phyloP scores from a whole-genome alignment of 208 protist species.

The Trypanosoma congolense region DNA sequence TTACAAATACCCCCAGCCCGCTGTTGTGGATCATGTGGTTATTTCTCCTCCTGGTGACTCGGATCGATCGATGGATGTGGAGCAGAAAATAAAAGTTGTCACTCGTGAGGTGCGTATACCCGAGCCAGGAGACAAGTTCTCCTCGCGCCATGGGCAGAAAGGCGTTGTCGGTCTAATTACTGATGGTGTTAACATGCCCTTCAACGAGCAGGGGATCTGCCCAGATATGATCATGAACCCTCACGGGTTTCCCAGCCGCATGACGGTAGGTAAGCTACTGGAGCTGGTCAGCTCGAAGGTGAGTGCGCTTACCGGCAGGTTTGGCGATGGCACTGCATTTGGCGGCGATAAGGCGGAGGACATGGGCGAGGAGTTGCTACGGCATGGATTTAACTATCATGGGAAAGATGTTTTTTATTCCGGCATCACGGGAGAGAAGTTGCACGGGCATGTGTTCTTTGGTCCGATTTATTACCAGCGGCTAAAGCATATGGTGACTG shows the following conservation, averaged over 20 bases:
- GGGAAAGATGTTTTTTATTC: slow-evolving; percentile 97
- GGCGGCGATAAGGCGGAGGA: slow-evolving; percentile 91
- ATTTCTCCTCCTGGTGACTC: slow-evolving; percentile 84
- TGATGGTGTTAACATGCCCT: slow-evolving; percentile 98
- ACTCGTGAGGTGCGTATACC: slow-evolving; percentile 91
- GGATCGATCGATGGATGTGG: slow-evolving; percentile 77
- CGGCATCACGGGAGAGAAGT: slow-evolving; percentile 97
- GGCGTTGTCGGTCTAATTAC: slow-evolving; percentile 98
- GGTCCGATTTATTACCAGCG: slow-evolving; percentile 99
- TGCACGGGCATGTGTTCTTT: slow-evolving; percentile 98
- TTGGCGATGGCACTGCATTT: slow-evolving; percentile 97
- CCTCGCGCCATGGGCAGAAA: slow-evolving; percentile 99
- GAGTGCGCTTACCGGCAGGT: slow-evolving; percentile 82
- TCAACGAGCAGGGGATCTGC: slow-evolving; percentile 94
- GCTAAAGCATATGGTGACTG: slow-evolving; percentile 99
- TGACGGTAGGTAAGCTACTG: slow-evolving; percentile 99
- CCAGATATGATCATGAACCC: slow-evolving; percentile 99
- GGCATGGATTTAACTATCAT: slow-evolving; percentile 95
- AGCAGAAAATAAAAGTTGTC: slow-evolving; percentile 94
- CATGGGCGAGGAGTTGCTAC: slow-evolving; percentile 82
- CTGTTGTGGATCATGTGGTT: slow-evolving; percentile 93
- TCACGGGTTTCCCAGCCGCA: slow-evolving; percentile 99
- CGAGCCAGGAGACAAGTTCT: slow-evolving; percentile 99
- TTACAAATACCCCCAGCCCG: slow-evolving; percentile 91
- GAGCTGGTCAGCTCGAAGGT: slow-evolving; percentile 98